These are phyloP conservation scores for Austropuccinia psidii DNA, from an alignment of 1,284 basidiomycete species.

Conservation along the genomic window DNA sequence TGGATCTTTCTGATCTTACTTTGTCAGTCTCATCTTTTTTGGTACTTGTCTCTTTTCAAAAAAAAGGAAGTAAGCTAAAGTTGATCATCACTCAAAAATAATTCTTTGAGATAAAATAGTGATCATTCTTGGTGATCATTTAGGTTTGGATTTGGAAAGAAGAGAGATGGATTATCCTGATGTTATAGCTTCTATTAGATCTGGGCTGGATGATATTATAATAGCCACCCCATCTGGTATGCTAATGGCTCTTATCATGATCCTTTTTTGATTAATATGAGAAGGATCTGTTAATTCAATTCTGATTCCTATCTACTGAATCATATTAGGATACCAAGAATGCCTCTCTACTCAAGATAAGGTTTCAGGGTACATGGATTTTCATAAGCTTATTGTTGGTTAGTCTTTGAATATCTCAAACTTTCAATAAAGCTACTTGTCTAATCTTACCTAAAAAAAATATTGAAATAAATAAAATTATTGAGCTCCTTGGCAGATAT, in stretches of 20 bases:
- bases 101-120: too few species aligned
- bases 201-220: background rate
- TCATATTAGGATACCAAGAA: background rate
- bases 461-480: slow-evolving; percentile 4
- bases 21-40: background rate
- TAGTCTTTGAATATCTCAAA: background rate
- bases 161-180: slow-evolving; percentile 5
- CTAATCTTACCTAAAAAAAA: too few species aligned
- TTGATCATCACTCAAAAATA: background rate
- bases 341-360: background rate
- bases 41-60: background rate
- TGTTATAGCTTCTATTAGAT: background rate
- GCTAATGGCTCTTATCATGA: too few species aligned
- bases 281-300: too few species aligned
- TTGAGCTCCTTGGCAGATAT: slow-evolving; percentile 42
- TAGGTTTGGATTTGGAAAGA: background rate
- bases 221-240: background rate
- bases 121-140: background rate
- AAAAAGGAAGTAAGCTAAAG: too few species aligned
- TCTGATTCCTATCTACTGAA: background rate
- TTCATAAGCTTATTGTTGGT: slow-evolving; percentile 10
- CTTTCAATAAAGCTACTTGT: too few species aligned
- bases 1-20: background rate
- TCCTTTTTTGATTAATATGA: too few species aligned
- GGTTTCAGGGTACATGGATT: background rate